Conservation (phyloP, 2,329 filamentous ascomycete species). For the Phialophora tarda region DNA sequence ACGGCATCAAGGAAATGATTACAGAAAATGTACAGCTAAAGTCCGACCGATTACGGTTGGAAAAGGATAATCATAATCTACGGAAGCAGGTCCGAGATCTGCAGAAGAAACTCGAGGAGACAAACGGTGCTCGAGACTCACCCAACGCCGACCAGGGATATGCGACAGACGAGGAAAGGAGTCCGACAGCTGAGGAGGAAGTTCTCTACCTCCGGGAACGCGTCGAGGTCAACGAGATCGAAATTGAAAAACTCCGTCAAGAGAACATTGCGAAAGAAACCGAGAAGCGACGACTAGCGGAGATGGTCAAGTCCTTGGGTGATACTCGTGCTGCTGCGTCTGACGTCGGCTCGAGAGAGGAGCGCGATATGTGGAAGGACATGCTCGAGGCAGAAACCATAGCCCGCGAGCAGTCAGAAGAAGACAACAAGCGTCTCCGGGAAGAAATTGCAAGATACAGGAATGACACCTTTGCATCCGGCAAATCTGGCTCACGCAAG, state of each 20-base stretch:
- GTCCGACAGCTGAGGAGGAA: constrained; percentile 73
- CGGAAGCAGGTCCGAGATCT: constrained; percentile 82
- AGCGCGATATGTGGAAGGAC: constrained; percentile 88
- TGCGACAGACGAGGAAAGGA: constrained; percentile 60
- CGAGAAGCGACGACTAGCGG: constrained; percentile 84
- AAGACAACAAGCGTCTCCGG: constrained; percentile 81
- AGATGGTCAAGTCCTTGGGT: constrained; percentile 72
- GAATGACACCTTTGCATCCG: constrained; percentile 47
- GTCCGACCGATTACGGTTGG: constrained; percentile 83
- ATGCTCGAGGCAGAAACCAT: constrained; percentile 90
- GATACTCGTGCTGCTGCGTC: constrained; percentile 58
- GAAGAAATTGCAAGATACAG: constrained; percentile 79
- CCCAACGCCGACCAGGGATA: constrained; percentile 56
- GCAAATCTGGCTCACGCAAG: constrained; percentile 45
- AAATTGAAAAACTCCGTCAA: constrained; percentile 80
- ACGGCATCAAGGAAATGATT: constrained; percentile 97
- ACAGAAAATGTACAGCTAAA: constrained; percentile 96
- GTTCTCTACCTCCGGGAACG: constrained; percentile 82
- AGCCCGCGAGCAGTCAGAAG: constrained; percentile 85
- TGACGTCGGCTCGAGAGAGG: constrained; percentile 55
- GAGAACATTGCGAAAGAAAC: constrained; percentile 80
- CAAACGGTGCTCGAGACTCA: constrained; percentile 49
- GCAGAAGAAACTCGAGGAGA: constrained; percentile 73
- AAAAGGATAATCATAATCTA: constrained; percentile 86
- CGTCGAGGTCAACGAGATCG: constrained; percentile 79